phyloP scores from a whole-genome alignment of 164 flowering plant species.

The Chimonanthus salicifolius region DNA sequence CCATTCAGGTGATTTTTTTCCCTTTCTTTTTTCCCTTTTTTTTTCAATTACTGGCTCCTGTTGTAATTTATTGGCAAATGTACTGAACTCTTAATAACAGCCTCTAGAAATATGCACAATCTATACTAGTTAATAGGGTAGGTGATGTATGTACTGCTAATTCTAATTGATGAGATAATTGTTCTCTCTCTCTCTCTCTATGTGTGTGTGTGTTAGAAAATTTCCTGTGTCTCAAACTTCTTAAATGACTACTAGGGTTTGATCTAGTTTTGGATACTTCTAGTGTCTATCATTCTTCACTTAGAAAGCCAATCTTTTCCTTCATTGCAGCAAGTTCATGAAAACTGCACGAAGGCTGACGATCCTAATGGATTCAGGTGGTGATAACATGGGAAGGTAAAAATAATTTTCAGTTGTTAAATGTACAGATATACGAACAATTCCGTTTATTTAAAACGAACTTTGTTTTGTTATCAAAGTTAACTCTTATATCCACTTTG shows the following conservation, averaged over 20 bases:
- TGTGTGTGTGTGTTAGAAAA: not conserved
- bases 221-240: not conserved
- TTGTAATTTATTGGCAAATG: not conserved
- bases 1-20: constrained; percentile 54
- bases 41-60: not conserved
- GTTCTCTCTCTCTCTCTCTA: not conserved
- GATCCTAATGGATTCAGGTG: constrained; percentile 57
- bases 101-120: not conserved
- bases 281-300: not conserved
- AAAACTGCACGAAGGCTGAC: constrained; percentile 60
- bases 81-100: not conserved
- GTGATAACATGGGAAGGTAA: constrained; percentile 46
- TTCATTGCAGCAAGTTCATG: constrained; percentile 53
- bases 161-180: not conserved
- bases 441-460: constrained; percentile 20
- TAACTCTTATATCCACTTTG: no score
- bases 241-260: not conserved
- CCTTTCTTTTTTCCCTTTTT: not conserved
- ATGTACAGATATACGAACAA: constrained; percentile 42
- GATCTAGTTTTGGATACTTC: not conserved
- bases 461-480: constrained; percentile 8
- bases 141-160: not conserved
- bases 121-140: not conserved
- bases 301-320: not conserved
- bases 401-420: constrained; percentile 16